A percentile compares a stretch with the other conserved stretches of the same genome.
Evolutionary conservation across 192 early-diverging fungal species (phyloP).

Genomic region (Chytriomyces confervae): DNA sequence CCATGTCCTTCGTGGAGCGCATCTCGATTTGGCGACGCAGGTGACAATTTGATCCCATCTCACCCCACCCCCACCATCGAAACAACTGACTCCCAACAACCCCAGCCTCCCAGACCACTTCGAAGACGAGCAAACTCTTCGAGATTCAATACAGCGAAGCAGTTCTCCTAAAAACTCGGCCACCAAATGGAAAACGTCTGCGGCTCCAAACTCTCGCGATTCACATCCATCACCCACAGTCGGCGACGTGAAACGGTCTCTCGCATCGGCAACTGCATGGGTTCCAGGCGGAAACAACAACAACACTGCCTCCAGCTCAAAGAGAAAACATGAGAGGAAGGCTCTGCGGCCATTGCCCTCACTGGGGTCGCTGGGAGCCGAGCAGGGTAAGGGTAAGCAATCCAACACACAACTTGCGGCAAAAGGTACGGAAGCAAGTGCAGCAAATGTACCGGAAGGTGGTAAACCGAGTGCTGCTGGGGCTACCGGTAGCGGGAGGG

Average conservation of each 20-base stretch:
- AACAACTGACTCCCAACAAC: not conserved
- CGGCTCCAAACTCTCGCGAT: not conserved
- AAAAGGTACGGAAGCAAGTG: no score
- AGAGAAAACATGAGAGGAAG: no score
- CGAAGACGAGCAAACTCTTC: constrained; percentile 10
- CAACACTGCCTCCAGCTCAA: no score
- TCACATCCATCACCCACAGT: not conserved
- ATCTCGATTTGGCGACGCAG: constrained; percentile 31
- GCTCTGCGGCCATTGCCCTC: constrained; percentile 1
- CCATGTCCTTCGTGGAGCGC: constrained; percentile 29
- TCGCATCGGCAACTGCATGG: not conserved
- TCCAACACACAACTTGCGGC: no score
- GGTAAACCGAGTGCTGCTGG: not conserved
- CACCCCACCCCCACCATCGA: not conserved
- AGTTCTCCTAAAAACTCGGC: not conserved
- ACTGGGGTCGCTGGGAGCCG: not conserved
- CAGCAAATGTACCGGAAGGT: no score
- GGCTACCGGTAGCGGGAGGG: constrained; percentile 6
- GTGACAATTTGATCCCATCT: not conserved
- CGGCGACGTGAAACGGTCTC: not conserved
- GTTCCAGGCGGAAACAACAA: no score
- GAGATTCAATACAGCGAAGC: constrained; percentile 15
- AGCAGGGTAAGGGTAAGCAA: no score
- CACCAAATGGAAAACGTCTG: not conserved
- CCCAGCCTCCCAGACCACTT: constrained; percentile 19